Evolutionary conservation across 2,329 filamentous ascomycete species (phyloP).

Genomic region (Aspergillus sergii): DNA sequence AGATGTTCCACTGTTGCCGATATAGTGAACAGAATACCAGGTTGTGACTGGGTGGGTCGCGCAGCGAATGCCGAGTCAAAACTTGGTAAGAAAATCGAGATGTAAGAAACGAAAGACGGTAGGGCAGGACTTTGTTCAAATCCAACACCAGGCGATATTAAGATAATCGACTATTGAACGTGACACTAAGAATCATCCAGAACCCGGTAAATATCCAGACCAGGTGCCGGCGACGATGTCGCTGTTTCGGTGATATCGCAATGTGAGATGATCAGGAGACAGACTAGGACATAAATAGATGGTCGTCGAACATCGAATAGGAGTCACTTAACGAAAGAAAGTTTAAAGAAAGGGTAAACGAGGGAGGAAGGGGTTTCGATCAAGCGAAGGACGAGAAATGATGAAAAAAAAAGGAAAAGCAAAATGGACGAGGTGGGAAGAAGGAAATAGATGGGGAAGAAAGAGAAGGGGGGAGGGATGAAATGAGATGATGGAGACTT

Average conservation of each 20-base stretch:
- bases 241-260: not conserved
- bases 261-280: slow-evolving; percentile 1
- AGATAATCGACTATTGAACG: not conserved
- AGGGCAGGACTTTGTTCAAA: slow-evolving; percentile 12
- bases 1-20: not conserved
- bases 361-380: slow-evolving; percentile 7
- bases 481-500: slow-evolving; percentile 12
- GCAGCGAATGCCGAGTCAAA: slow-evolving; percentile 8
- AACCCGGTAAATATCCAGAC: slow-evolving; percentile 10
- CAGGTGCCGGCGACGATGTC: not conserved
- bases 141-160: not conserved
- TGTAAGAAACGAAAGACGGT: slow-evolving; percentile 14
- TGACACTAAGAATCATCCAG: slow-evolving; percentile 7
- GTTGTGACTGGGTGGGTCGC: slow-evolving; percentile 8
- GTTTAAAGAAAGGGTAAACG: slow-evolving; percentile 12
- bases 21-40: not conserved
- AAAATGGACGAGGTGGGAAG: slow-evolving; percentile 10
- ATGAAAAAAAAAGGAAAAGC: slow-evolving; percentile 14
- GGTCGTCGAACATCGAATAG: slow-evolving; percentile 17
- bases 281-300: not conserved
- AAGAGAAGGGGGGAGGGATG: slow-evolving; percentile 12
- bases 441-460: slow-evolving; percentile 14
- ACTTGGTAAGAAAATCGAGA: slow-evolving; percentile 5
- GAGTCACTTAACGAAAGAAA: slow-evolving; percentile 10
- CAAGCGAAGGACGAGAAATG: slow-evolving; percentile 13